phyloP scores from a whole-genome alignment of 2,329 filamentous ascomycete genomes.

The Aotearoamyces nothofagi region DNA sequence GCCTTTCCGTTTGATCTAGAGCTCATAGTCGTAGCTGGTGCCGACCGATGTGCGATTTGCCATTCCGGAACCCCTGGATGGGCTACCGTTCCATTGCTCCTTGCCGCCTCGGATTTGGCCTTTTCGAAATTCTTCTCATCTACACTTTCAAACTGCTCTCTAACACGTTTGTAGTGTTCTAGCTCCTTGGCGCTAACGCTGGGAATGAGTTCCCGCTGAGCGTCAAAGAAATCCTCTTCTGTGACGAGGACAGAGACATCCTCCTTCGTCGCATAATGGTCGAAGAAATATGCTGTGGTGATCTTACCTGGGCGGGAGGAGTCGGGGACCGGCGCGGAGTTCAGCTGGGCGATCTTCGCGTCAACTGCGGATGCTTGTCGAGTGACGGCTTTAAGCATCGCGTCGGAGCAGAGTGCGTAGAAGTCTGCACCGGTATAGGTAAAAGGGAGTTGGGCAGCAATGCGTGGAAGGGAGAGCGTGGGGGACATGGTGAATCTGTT shows the following conservation, averaged over 20 bases:
- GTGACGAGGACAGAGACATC: constrained; percentile 80
- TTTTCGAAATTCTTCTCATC: constrained; percentile 21
- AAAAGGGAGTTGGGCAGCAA: constrained; percentile 71
- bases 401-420: constrained; percentile 92
- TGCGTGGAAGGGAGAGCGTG: constrained; percentile 55
- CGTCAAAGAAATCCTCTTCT: constrained; percentile 74
- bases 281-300: constrained; percentile 88
- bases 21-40: constrained; percentile 2
- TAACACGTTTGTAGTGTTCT: constrained; percentile 75
- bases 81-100: constrained; percentile 1
- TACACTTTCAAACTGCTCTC: constrained; percentile 64
- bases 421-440: constrained; percentile 97
- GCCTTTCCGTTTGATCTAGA: constrained; percentile 4
- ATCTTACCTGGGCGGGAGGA: constrained; percentile 22
- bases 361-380: constrained; percentile 76
- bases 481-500: constrained; percentile 74
- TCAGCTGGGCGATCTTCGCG: constrained; percentile 60
- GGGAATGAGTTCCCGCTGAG: constrained; percentile 76
- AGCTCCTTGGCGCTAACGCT: constrained; percentile 88
- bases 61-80: constrained; percentile 1
- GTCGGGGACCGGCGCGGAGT: constrained; percentile 31
- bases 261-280: constrained; percentile 69
- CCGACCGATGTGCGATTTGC: constrained; percentile 1
- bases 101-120: neutral
- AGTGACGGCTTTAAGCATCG: constrained; percentile 97